Conservation (phyloP, 1,139 yeast species). For the Blastobotrys serpentis region DNA sequence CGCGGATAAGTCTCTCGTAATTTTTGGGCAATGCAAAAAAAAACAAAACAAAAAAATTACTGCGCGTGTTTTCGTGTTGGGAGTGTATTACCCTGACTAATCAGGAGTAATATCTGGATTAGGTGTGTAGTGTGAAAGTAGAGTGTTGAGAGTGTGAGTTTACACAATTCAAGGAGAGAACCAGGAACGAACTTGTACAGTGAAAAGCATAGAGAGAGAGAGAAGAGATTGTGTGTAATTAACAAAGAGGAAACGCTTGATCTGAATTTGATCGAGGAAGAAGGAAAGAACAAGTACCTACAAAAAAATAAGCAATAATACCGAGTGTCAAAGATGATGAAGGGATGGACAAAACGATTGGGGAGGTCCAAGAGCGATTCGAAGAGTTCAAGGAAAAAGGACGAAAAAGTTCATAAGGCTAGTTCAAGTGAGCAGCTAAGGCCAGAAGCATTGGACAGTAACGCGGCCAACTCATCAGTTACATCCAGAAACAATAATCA, state of each 20-base stretch:
- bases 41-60: too few species aligned
- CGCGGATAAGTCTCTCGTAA: too few species aligned
- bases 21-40: too few species aligned
- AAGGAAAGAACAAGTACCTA: background rate
- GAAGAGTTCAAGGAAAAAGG: slow-evolving; percentile 22
- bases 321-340: slow-evolving; percentile 37
- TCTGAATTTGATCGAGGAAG: background rate
- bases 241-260: background rate
- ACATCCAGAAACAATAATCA: slow-evolving; percentile 13
- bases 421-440: slow-evolving; percentile 25
- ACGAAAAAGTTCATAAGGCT: slow-evolving; percentile 22
- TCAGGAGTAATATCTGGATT: background rate
- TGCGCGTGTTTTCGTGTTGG: slow-evolving; percentile 3
- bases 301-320: too few species aligned
- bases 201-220: background rate
- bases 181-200: background rate
- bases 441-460: slow-evolving; percentile 17
- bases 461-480: slow-evolving; percentile 15
- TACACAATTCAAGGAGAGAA: background rate
- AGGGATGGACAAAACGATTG: slow-evolving; percentile 42
- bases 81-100: slow-evolving; percentile 7
- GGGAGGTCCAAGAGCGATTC: slow-evolving; percentile 34
- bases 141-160: too few species aligned
- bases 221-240: background rate
- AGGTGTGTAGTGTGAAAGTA: background rate